Percentiles rank a stretch among this genome's conserved stretches.
Conservation (phyloP, 441 rosid genomes). For the Arabidopsis lyrata region DNA sequence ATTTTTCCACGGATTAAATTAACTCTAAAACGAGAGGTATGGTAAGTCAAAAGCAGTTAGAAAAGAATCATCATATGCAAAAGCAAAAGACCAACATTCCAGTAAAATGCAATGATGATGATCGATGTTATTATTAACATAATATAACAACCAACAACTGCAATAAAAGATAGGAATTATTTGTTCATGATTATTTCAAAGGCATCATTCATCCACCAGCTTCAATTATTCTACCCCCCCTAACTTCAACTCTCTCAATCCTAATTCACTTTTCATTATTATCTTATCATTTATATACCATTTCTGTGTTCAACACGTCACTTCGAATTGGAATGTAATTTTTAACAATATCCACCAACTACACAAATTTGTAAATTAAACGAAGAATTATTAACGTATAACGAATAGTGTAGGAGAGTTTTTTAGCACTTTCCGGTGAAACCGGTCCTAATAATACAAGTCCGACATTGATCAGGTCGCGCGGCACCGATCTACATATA, state of each 20-base stretch:
- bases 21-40: no score
- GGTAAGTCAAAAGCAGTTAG: no score
- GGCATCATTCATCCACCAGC: neutral
- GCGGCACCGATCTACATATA: no score
- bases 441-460: no score
- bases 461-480: no score
- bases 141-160: neutral
- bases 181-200: neutral
- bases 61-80: no score
- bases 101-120: neutral
- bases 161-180: neutral
- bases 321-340: neutral
- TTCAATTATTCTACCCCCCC: neutral
- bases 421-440: no score
- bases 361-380: neutral
- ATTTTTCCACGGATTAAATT: no score
- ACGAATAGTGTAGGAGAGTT: no score
- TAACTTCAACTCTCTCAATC: neutral
- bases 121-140: neutral
- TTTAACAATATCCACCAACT: neutral
- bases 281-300: neutral
- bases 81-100: neutral
- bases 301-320: neutral
- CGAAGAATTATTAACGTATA: no score
- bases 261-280: neutral